Percentiles rank a stretch among this genome's conserved stretches.
Conservation (phyloP, 164 flowering plant genomes). For the Annona cherimola region DNA sequence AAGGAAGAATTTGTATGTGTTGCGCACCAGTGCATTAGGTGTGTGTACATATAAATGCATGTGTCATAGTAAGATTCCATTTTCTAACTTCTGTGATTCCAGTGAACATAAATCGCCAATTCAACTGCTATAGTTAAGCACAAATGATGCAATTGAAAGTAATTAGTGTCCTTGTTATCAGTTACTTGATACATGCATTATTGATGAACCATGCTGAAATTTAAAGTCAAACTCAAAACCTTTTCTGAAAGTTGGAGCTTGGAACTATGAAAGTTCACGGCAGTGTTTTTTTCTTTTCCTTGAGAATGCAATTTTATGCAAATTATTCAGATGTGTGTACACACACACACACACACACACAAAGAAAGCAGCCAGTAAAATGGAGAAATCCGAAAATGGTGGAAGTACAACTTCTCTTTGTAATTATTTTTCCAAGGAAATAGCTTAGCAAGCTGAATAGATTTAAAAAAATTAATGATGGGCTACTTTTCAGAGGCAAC, state of each 20-base stretch:
- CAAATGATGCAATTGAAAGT: no score
- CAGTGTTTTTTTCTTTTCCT: no score
- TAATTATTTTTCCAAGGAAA: neutral
- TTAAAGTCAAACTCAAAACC: no score
- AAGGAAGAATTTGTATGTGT: neutral
- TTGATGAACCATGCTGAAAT: neutral
- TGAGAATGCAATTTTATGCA: no score
- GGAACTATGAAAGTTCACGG: no score
- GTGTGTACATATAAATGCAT: neutral
- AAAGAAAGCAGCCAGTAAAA: no score
- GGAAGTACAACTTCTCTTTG: neutral
- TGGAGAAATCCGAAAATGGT: neutral
- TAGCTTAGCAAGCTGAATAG: neutral
- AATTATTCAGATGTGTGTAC: no score
- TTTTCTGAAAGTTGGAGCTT: no score
- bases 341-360: no score
- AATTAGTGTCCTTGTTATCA: neutral
- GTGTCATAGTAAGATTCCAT: neutral
- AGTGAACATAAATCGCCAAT: no score
- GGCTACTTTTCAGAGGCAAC: neutral
- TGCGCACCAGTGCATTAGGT: neutral
- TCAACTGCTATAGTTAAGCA: no score
- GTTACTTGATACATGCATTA: neutral
- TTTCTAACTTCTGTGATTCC: neutral
- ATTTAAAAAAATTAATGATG: neutral